A percentile compares a stretch with the other conserved stretches of the same genome.
Evolutionary conservation across 305 asterid genomes (phyloP).

Genomic region (Lippia alba): DNA sequence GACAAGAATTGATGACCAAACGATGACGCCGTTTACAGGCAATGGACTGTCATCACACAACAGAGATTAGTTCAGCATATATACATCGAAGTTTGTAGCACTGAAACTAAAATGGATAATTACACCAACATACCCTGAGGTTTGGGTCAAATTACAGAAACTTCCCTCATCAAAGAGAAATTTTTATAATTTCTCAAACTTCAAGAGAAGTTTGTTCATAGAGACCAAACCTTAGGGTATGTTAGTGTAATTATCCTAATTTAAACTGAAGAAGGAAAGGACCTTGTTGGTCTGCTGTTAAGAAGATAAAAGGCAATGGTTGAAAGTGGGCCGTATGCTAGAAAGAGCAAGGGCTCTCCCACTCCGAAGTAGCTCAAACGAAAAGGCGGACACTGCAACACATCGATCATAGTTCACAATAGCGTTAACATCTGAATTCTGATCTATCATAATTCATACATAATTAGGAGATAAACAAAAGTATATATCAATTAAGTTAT

Average conservation of each 20-base stretch:
- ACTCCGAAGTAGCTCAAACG: conserved; percentile 70
- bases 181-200: no score
- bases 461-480: neutral
- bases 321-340: conserved; percentile 71
- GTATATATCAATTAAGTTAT: no score
- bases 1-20: conserved; percentile 58
- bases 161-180: no score
- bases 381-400: conserved; percentile 69
- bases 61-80: neutral
- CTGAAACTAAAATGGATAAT: no score
- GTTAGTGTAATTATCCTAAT: neutral
- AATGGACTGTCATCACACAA: conserved; percentile 40
- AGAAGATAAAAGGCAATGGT: conserved; percentile 64
- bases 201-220: no score
- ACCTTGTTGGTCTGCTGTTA: conserved; percentile 41
- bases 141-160: no score
- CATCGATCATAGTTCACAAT: no score
- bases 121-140: no score
- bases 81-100: no score
- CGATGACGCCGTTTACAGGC: conserved; percentile 50
- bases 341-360: conserved; percentile 70
- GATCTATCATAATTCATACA: neutral
- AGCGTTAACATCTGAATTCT: no score
- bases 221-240: neutral
- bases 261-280: neutral